Base-by-base conservation (phyloP, 2,329 filamentous ascomycete species). In the Xylaria sp. region DNA sequence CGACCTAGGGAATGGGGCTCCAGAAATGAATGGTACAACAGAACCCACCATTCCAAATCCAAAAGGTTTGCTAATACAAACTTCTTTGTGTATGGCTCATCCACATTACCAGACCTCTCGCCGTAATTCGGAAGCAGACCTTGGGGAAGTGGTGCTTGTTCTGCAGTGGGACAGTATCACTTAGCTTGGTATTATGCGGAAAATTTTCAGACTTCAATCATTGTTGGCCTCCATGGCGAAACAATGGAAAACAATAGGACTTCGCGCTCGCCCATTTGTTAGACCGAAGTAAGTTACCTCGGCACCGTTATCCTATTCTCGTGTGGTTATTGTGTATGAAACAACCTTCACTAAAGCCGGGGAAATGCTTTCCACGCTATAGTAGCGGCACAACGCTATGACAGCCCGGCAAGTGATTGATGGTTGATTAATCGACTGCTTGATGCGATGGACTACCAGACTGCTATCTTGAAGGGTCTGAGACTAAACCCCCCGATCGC, bases 1-100 rank as follows among this genome's bases (percentile, higher is more conserved):
- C 25, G n/a, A 12, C 10, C 37, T 10, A 44, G 15, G 8, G 20
- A 41, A 18, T 28, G 20, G 28, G 48, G 50, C 9, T 12, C 25
- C 39, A 56, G n/a, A 32, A 23, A 50, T 4, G 23, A 9, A 34
- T 23, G 23, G 41, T 28, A 12, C 20, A 3, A 32, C 4, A 23
- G 32, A 57, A 34, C 8, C 25, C 5, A 6, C 23, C 39, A 61
- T 62, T 50, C 41, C 41, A 48, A 44, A 15, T 9, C 20, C 8
- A n/a, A 41, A 6, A 56, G 25, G 52, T 54, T 58, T 67, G 52
- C 46, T 39, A 39, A 37, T 15, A 23, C 44, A 57, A 57, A 67
- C 34, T 13, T 25, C n/a, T 34, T 51, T 46, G 34, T 67, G 52
- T 39, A 18, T 52, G 4, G 25, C n/a, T 4, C 15, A 13, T 25